A percentile compares a stretch with the other conserved stretches of the same genome.
phyloP scores from a whole-genome alignment of 2,329 filamentous ascomycete species.

The Microdochium trichocladiopsis region DNA sequence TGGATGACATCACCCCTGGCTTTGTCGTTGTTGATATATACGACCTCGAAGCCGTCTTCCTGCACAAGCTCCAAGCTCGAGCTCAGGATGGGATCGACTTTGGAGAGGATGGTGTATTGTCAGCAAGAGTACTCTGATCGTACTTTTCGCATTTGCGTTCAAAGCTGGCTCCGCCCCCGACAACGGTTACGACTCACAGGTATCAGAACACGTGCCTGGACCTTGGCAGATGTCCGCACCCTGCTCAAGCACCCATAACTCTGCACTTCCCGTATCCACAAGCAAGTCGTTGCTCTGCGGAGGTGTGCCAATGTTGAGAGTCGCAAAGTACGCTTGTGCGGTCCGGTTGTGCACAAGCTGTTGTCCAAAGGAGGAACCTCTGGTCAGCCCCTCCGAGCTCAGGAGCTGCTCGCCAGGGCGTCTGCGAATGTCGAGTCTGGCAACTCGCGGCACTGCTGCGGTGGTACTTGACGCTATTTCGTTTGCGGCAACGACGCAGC shows the following conservation, averaged over 20 bases:
- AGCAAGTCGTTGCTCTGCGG: not conserved
- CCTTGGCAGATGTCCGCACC: not conserved
- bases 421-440: not conserved
- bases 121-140: not conserved
- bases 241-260: not conserved
- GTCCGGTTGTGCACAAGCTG: not conserved
- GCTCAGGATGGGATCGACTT: not conserved
- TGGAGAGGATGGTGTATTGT: too few species aligned
- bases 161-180: not conserved
- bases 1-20: slow-evolving; percentile 16
- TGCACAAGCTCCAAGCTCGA: not conserved
- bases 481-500: not conserved
- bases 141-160: not conserved
- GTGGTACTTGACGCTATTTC: not conserved
- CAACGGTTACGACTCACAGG: not conserved
- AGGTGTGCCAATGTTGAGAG: not conserved
- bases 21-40: not conserved
- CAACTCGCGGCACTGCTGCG: not conserved
- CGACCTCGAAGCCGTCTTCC: not conserved
- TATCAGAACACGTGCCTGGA: not conserved
- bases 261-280: not conserved
- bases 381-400: not conserved
- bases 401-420: not conserved
- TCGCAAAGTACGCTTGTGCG: not conserved
- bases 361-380: not conserved